Conservation (phyloP, 1,284 basidiomycete genomes). For the Earliella scabrosa region DNA sequence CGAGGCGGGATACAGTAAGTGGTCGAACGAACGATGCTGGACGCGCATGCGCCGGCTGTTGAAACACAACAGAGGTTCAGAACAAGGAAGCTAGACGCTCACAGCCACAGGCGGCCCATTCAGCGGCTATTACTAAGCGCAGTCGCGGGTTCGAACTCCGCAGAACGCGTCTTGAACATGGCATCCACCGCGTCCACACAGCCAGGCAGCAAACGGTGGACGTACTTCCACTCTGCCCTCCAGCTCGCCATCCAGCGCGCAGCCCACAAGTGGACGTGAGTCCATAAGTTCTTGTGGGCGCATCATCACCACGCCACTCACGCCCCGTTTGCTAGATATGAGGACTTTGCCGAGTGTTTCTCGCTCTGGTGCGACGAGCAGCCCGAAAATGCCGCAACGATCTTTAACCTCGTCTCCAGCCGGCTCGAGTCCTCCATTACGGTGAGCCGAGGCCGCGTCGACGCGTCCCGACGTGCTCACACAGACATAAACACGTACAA, state of each 20-base stretch:
- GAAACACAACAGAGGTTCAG: no score
- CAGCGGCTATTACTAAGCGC: no score
- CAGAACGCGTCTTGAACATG: constrained; percentile 24
- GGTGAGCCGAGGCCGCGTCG: constrained; percentile 41
- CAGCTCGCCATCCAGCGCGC: constrained; percentile 75
- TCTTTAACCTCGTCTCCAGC: constrained; percentile 67
- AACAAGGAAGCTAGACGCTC: not conserved
- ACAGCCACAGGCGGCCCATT: constrained; percentile 25
- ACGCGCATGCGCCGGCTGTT: no score
- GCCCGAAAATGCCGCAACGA: constrained; percentile 65
- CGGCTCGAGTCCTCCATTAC: constrained; percentile 71
- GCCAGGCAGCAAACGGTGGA: constrained; percentile 69
- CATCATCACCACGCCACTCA: not conserved
- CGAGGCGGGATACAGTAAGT: no score
- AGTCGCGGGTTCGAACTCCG: constrained; percentile 26
- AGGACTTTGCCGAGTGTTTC: constrained; percentile 80
- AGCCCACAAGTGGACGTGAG: constrained; percentile 83
- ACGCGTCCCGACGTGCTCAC: not conserved
- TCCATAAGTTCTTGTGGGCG: constrained; percentile 25
- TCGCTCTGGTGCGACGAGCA: constrained; percentile 75
- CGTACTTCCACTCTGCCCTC: constrained; percentile 73
- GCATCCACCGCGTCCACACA: constrained; percentile 25
- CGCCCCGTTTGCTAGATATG: constrained; percentile 51
- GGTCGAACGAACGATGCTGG: no score
- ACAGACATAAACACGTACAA: not conserved